phyloP scores from a whole-genome alignment of 441 rosid species.

The Pelargonium australe region DNA sequence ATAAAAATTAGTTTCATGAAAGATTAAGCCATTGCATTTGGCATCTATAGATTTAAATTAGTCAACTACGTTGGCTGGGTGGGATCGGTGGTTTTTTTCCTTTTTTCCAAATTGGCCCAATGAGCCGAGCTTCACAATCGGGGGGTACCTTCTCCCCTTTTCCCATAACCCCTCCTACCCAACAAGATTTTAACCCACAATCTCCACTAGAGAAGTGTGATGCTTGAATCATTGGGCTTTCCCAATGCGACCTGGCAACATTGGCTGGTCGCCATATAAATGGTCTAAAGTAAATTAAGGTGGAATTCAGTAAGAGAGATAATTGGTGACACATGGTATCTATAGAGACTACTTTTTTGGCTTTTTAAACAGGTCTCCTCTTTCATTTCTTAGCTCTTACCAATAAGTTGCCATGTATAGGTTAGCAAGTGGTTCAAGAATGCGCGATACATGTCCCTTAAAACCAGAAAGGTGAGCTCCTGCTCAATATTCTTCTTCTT shows the following conservation, averaged over 20 bases:
- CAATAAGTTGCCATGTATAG: conserved; percentile 39
- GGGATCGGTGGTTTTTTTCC: too few species aligned
- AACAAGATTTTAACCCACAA: too few species aligned
- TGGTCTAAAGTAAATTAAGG: not conserved
- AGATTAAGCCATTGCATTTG: not conserved
- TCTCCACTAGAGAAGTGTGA: too few species aligned
- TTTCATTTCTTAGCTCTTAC: conserved; percentile 18
- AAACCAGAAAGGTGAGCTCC: conserved; percentile 65
- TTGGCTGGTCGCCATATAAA: not conserved
- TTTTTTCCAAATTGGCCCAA: too few species aligned
- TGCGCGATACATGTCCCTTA: conserved; percentile 74
- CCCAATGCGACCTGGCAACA: not conserved
- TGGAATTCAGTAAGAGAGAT: not conserved
- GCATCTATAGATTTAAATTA: too few species aligned
- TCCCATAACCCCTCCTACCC: too few species aligned
- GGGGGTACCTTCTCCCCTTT: too few species aligned
- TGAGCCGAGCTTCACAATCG: too few species aligned
- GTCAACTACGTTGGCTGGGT: too few species aligned
- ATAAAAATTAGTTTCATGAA: not conserved
- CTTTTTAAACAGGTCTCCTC: conserved; percentile 5
- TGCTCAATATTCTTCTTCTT: not conserved
- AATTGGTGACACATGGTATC: not conserved
- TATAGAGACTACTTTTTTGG: not conserved
- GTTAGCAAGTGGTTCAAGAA: conserved; percentile 98
- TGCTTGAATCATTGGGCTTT: too few species aligned